Evolutionary conservation across 2,329 filamentous ascomycete species (phyloP), one percentile per base, ranked within the genome.

Genomic region (Botrytis paeoniae): DNA sequence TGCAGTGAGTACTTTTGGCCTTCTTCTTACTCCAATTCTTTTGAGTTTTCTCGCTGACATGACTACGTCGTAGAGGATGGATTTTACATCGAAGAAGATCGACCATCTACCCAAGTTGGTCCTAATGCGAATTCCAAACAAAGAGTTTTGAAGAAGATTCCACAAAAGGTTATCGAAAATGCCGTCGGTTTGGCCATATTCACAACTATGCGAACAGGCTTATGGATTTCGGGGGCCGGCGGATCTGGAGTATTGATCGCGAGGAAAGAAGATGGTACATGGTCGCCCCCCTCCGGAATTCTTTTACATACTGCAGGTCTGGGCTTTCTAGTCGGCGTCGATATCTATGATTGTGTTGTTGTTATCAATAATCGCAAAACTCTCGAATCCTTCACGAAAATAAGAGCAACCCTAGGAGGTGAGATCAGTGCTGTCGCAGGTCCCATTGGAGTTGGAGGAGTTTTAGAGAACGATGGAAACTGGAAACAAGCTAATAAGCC

Each of bases 341-440:
- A 98, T 80, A 94, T 97, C 59, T 98, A 98, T 84, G 95, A 98
- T 81, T 97, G 95, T 79, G 92, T 98, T 16, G 87, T 97, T 14
- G 92, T 98, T 54, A 95, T 98, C 81, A 98, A 97, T 83, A 94
- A 92, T 57, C 89, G 92, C 59, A 87, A 93, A 74, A 94, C 94
- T 2, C 84, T 98, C 65, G 92, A 97, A 77, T 90, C 92, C 0
- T 97, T 98, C 80, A 94, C 92, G 51, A 91, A 90, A 72, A 84
- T 95, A 3, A 88, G 92, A 69, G 89, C 94, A 71, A 96, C 92
- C 0, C 84, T 98, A 1, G 95, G 95, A 7, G 91, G 92, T 57
- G 94, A 97, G 80, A 87, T 97, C 66, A 91, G 89, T 74, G 89
- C 94, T 32, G 89, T 90, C 16, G 89, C 91, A 7, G 94, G 95